Percentiles rank a stretch among this genome's conserved stretches.
Evolutionary conservation across 164 flowering plant species (phyloP).

Genomic region (Stephania cephalantha): DNA sequence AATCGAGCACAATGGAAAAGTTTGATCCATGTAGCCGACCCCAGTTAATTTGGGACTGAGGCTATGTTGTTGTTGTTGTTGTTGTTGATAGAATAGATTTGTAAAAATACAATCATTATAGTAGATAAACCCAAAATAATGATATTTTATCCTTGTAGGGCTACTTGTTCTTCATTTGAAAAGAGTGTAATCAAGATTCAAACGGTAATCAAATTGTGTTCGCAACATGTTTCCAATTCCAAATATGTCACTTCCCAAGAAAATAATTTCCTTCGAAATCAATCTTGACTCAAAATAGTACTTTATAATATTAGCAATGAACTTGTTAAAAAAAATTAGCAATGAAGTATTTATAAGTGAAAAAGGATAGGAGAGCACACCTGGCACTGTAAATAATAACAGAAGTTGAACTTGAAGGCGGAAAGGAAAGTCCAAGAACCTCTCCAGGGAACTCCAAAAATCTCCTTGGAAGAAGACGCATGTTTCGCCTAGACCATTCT

Average conservation of each 20-base stretch:
- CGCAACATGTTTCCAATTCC: background rate
- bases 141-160: no score
- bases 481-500: slow-evolving; percentile 69
- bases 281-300: background rate
- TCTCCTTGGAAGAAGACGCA: slow-evolving; percentile 58
- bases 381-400: slow-evolving; percentile 86
- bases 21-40: no score
- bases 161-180: no score
- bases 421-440: slow-evolving; percentile 85
- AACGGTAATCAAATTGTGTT: background rate
- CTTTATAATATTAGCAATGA: background rate
- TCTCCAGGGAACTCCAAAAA: slow-evolving; percentile 94
- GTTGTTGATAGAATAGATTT: no score
- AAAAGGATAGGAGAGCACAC: slow-evolving; percentile 25
- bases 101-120: no score
- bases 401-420: slow-evolving; percentile 51
- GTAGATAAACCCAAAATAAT: no score
- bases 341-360: background rate
- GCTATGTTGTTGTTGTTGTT: no score
- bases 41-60: no score
- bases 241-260: no score
- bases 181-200: no score
- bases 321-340: no score
- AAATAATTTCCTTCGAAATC: background rate
- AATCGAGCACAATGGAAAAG: no score